Evolutionary conservation across 345 rosid species (phyloP).

Genomic region (Eucalyptus regnans): DNA sequence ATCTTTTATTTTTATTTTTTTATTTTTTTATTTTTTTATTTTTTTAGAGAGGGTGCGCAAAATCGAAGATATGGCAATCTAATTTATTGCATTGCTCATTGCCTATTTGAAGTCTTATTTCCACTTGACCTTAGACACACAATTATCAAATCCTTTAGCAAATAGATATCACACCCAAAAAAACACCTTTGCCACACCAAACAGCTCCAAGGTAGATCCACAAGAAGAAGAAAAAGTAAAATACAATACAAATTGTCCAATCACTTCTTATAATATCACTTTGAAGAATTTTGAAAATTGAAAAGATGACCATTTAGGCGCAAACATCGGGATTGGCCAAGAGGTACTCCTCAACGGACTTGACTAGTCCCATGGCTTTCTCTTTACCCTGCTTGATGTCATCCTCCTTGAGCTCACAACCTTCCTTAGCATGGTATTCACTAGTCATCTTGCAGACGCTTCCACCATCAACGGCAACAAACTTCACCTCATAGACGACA

Average conservation of each 20-base stretch:
- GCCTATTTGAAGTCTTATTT: not conserved
- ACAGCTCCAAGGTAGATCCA: not conserved
- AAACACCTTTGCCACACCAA: not conserved
- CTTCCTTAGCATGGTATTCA: slow-evolving; percentile 18
- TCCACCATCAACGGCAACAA: slow-evolving; percentile 15
- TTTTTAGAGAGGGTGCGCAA: not conserved
- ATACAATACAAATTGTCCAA: not conserved
- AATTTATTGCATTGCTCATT: not conserved
- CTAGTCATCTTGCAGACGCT: slow-evolving; percentile 20
- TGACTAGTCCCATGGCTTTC: slow-evolving; percentile 17
- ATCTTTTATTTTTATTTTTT: too few relatives aligned
- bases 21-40: too few relatives aligned
- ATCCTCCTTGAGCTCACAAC: slow-evolving; percentile 11
- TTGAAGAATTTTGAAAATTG: not conserved
- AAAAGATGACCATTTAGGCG: not conserved
- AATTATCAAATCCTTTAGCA: not conserved
- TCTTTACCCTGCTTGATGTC: slow-evolving; percentile 21
- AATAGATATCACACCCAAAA: not conserved
- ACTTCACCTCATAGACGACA: slow-evolving; percentile 7
- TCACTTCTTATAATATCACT: not conserved
- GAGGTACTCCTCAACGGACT: slow-evolving; percentile 22
- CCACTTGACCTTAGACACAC: not conserved
- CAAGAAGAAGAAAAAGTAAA: not conserved
- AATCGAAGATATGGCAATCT: not conserved
- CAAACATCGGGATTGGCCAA: not conserved